phyloP scores from a whole-genome alignment of 176 grass and related monocot species.

The Paspalum vaginatum region DNA sequence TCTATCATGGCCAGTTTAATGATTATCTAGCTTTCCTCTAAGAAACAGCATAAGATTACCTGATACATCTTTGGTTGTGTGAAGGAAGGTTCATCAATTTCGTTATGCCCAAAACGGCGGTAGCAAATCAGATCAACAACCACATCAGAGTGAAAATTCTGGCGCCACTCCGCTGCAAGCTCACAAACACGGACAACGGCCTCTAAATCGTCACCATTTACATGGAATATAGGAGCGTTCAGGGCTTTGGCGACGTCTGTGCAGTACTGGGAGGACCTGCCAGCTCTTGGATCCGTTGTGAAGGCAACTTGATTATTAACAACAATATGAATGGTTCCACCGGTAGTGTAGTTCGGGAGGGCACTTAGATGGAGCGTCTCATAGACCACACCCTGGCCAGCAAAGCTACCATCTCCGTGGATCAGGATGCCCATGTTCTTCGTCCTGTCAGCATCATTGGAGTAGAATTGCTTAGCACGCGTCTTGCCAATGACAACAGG shows the following conservation, averaged over 20 bases:
- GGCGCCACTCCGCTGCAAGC: constrained; percentile 92
- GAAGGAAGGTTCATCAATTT: constrained; percentile 98
- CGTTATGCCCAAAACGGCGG: constrained; percentile 89
- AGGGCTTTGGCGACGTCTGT: constrained; percentile 78
- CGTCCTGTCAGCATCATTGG: constrained; percentile 83
- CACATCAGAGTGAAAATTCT: constrained; percentile 92
- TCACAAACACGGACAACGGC: constrained; percentile 87
- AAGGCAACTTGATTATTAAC: constrained; percentile 82
- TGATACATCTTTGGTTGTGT: constrained; percentile 98
- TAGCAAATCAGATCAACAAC: constrained; percentile 93
- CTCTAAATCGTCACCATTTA: constrained; percentile 95
- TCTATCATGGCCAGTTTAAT: background rate
- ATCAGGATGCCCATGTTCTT: constrained; percentile 90
- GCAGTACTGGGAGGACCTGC: constrained; percentile 79
- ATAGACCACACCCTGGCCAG: constrained; percentile 90
- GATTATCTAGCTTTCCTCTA: background rate
- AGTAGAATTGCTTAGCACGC: constrained; percentile 89
- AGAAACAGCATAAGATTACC: constrained; percentile 50
- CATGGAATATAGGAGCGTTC: constrained; percentile 82
- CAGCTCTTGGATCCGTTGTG: constrained; percentile 70
- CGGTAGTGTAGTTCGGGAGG: constrained; percentile 90
- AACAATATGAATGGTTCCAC: constrained; percentile 86
- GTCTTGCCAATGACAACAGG: constrained; percentile 93
- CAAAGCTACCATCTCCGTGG: constrained; percentile 95
- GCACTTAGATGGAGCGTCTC: constrained; percentile 97